These are phyloP conservation scores for Dentipellis sp. DNA, from an alignment of 768 basidiomycete genomes.

Conservation along the genomic window DNA sequence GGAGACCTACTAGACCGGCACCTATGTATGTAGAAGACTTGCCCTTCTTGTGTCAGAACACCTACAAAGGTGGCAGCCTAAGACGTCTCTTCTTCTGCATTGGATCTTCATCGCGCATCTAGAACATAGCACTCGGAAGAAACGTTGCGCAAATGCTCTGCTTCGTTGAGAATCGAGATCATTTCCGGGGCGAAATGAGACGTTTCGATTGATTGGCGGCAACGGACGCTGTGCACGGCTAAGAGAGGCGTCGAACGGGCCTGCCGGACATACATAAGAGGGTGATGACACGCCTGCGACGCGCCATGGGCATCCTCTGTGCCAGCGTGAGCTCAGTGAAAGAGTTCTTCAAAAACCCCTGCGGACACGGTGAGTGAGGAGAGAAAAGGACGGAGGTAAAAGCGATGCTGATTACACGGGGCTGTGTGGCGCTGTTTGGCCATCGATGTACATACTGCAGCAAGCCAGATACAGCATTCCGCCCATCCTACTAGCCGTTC, in stretches of 20 bases:
- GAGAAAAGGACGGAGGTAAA: background rate
- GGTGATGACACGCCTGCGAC: background rate
- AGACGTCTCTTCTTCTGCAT: no score
- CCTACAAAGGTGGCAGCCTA: no score
- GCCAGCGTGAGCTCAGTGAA: background rate
- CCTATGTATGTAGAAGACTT: no score
- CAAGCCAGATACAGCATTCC: background rate
- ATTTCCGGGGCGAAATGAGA: no score
- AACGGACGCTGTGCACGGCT: background rate
- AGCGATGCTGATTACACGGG: background rate
- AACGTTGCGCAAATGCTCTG: no score
- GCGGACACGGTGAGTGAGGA: background rate
- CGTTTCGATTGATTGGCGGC: background rate
- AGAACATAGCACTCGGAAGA: no score
- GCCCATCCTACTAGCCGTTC: background rate
- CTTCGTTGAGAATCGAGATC: no score
- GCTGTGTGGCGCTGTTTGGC: background rate
- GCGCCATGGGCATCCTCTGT: background rate
- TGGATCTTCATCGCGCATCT: no score
- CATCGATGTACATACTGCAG: background rate
- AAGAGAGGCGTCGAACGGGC: background rate
- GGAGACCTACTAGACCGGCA: no score
- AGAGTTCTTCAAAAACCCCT: background rate
- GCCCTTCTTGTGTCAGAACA: no score
- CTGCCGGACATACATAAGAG: background rate